These are phyloP conservation scores for Rosa persica DNA, from an alignment of 306 rosid species.

Conservation along the genomic window DNA sequence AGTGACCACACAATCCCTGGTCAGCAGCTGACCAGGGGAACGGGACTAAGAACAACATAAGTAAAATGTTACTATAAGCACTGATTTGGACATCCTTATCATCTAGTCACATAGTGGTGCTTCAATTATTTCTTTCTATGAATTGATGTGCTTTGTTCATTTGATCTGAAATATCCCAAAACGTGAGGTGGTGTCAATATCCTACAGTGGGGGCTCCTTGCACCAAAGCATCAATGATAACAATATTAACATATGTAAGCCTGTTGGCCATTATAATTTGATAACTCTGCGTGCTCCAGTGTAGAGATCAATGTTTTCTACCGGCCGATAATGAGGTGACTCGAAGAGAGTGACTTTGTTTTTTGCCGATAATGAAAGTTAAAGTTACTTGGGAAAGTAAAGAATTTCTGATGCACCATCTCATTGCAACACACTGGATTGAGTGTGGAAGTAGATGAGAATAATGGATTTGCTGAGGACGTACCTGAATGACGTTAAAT, in stretches of 20 bases:
- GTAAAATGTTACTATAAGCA: not conserved
- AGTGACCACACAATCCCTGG: too few relatives aligned
- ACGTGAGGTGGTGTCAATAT: not conserved
- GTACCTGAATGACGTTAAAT: slow-evolving; percentile 74
- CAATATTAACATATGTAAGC: not conserved
- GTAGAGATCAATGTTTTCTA: not conserved
- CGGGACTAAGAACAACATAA: too few relatives aligned
- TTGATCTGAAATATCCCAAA: not conserved
- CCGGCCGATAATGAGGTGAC: not conserved
- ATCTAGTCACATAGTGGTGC: not conserved
- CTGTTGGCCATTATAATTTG: not conserved
- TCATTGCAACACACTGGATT: not conserved
- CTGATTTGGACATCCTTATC: slow-evolving; percentile 5
- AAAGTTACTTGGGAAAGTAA: not conserved
- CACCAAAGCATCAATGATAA: not conserved
- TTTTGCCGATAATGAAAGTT: not conserved
- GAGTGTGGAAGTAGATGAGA: not conserved
- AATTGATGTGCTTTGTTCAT: not conserved
- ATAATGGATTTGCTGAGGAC: not conserved
- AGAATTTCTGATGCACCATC: not conserved
- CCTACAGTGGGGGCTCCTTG: not conserved
- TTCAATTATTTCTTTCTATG: not conserved
- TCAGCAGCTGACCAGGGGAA: too few relatives aligned
- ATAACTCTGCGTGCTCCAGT: not conserved
- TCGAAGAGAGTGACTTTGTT: not conserved